Evolutionary conservation across 495 filamentous ascomycete species (phyloP).

Genomic region (Baudoinia panamericana): DNA sequence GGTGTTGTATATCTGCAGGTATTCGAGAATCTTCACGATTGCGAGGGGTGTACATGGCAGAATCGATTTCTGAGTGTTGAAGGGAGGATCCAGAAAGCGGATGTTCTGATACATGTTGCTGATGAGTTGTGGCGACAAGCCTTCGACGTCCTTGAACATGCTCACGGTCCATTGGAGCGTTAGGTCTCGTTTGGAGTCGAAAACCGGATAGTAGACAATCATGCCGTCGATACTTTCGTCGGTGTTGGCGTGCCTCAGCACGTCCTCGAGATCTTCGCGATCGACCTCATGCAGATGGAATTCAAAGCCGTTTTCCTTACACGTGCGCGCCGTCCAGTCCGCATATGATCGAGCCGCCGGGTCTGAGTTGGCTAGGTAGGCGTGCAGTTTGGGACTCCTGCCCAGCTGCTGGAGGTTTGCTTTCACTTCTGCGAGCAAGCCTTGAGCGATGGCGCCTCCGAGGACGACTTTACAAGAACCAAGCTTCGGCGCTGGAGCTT

Average conservation of each 20-base stretch:
- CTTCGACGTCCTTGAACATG: conserved; percentile 86
- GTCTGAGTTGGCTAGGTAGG: conserved; percentile 84
- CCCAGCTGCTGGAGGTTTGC: conserved; percentile 56
- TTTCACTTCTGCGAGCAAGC: conserved; percentile 61
- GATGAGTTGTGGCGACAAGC: conserved; percentile 82
- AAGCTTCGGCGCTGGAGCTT: too few relatives aligned
- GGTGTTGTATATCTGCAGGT: conserved; percentile 92
- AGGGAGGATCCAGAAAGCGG: conserved; percentile 67
- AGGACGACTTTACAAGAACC: conserved; percentile 75
- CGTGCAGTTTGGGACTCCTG: conserved; percentile 63
- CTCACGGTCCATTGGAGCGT: conserved; percentile 93
- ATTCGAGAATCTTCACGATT: conserved; percentile 89
- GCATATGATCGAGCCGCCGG: conserved; percentile 87
- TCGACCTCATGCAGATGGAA: conserved; percentile 72
- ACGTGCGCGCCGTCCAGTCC: conserved; percentile 94
- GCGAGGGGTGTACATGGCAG: conserved; percentile 92
- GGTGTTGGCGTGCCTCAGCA: conserved; percentile 66
- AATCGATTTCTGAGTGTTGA: conserved; percentile 71
- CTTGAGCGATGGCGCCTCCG: conserved; percentile 69
- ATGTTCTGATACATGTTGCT: conserved; percentile 99
- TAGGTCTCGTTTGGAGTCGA: conserved; percentile 71
- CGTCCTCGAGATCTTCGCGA: conserved; percentile 79
- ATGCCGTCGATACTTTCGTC: conserved; percentile 75
- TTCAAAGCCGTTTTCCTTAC: conserved; percentile 78
- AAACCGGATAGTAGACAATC: conserved; percentile 97